phyloP scores from a whole-genome alignment of 225 moss, liverwort and hornwort species.

The Thuidium tamariscinum region DNA sequence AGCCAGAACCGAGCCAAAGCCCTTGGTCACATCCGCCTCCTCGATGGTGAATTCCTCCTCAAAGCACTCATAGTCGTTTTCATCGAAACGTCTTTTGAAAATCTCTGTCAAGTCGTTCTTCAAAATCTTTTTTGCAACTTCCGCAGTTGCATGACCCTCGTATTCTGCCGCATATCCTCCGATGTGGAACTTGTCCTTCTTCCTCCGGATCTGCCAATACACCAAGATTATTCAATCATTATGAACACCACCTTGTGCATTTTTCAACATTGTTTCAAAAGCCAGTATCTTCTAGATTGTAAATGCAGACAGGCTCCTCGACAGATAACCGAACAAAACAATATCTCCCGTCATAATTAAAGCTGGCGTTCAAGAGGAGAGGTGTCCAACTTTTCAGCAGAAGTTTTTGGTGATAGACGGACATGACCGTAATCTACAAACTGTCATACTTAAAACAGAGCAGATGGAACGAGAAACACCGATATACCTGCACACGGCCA shows the following conservation, averaged over 20 bases:
- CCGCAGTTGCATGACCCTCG: constrained; percentile 37
- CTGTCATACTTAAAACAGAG: not conserved
- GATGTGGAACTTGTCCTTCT: constrained; percentile 42
- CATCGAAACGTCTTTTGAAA: constrained; percentile 34
- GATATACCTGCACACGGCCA: constrained; percentile 42
- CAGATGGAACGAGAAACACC: not conserved
- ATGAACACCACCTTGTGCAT: not conserved
- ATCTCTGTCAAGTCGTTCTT: constrained; percentile 31
- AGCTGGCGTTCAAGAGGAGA: not conserved
- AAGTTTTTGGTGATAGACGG: not conserved
- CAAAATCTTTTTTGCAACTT: constrained; percentile 23
- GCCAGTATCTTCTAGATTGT: too few relatives aligned
- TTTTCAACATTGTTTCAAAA: not conserved
- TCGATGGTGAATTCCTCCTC: constrained; percentile 47
- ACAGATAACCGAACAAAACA: not conserved
- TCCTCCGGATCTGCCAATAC: constrained; percentile 43
- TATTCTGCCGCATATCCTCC: constrained; percentile 77
- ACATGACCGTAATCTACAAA: not conserved
- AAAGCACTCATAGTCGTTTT: constrained; percentile 45
- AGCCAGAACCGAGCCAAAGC: constrained; percentile 49
- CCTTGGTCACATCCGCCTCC: constrained; percentile 26
- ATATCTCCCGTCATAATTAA: not conserved
- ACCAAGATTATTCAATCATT: not conserved
- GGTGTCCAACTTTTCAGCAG: not conserved
- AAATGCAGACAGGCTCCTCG: too few relatives aligned